A percentile compares a stretch with the other conserved stretches of the same genome.
These are phyloP conservation scores for Leucaena leucocephala DNA, from an alignment of 306 rosid genomes.

Conservation along the genomic window DNA sequence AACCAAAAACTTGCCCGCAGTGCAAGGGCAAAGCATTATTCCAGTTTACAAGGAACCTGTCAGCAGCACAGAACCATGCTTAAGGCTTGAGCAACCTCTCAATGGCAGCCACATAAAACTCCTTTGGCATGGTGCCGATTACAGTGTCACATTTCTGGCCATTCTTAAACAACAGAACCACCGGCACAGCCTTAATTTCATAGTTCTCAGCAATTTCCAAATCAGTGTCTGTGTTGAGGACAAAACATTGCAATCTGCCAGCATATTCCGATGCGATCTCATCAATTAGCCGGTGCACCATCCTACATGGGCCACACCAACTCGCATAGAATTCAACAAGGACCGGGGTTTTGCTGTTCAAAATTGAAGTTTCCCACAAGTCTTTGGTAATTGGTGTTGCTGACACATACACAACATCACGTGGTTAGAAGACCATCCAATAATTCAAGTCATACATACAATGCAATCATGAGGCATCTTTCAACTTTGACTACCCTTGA, in stretches of 20 bases:
- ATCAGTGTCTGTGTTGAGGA: slow-evolving; percentile 60
- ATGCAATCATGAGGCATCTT: background rate
- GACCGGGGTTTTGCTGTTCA: slow-evolving; percentile 58
- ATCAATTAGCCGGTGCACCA: slow-evolving; percentile 70
- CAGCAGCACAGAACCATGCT: slow-evolving; percentile 8
- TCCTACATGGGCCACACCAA: slow-evolving; percentile 83
- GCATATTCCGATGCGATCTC: slow-evolving; percentile 58
- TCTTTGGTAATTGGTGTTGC: slow-evolving; percentile 52
- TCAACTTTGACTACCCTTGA: background rate
- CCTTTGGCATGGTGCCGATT: slow-evolving; percentile 64
- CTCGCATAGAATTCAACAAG: slow-evolving; percentile 71
- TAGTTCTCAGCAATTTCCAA: slow-evolving; percentile 51
- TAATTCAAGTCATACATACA: background rate
- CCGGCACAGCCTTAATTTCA: slow-evolving; percentile 70
- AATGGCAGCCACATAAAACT: slow-evolving; percentile 64
- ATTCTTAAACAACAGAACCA: slow-evolving; percentile 65
- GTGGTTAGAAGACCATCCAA: slow-evolving; percentile 23
- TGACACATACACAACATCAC: slow-evolving; percentile 39
- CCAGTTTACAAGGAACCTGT: slow-evolving; percentile 3
- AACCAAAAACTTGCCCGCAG: slow-evolving; percentile 2
- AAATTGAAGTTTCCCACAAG: slow-evolving; percentile 52
- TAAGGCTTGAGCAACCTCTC: slow-evolving; percentile 62
- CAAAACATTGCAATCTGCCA: slow-evolving; percentile 55
- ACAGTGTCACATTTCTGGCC: slow-evolving; percentile 60
- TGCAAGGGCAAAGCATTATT: slow-evolving; percentile 1